Conservation (phyloP, 2,329 filamentous ascomycete species). For the Seiridium unicorne region DNA sequence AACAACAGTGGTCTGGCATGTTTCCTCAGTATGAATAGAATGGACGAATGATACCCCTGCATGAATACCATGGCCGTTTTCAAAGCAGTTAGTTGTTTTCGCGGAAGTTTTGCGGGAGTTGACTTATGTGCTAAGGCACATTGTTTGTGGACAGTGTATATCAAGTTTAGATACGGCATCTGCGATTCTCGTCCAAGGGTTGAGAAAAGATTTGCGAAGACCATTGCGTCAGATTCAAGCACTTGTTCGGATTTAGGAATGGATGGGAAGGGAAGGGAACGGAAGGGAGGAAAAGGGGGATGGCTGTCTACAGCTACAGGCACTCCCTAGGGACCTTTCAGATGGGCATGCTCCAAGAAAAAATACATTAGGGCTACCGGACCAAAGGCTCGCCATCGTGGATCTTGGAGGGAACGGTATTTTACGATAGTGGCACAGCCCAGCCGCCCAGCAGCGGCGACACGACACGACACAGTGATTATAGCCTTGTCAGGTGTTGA, state of each 20-base stretch:
- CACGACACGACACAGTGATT: too few species aligned
- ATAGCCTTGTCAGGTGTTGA: too few species aligned
- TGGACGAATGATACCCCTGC: slow-evolving; percentile 1
- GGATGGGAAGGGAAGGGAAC: too few species aligned
- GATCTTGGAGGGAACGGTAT: too few species aligned
- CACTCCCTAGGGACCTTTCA: neutral
- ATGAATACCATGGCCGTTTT: neutral
- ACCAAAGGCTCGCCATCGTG: too few species aligned
- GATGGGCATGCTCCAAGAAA: neutral
- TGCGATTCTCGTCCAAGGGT: neutral
- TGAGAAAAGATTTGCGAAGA: neutral
- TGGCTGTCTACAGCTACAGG: neutral
- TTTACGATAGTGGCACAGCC: too few species aligned
- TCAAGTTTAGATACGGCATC: too few species aligned
- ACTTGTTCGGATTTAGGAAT: neutral
- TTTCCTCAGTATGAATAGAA: slow-evolving; percentile 21
- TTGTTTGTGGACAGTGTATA: neutral
- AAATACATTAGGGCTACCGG: too few species aligned
- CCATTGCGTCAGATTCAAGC: neutral
- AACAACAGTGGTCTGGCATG: slow-evolving; percentile 26
- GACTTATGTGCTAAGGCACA: neutral
- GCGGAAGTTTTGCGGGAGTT: neutral
- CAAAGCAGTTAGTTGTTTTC: neutral
- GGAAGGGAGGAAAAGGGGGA: neutral
- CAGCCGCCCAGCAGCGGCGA: too few species aligned